Evolutionary conservation across 208 protist species (phyloP), one percentile per base, ranked within the genome.

Genomic region (Giardia muris): DNA sequence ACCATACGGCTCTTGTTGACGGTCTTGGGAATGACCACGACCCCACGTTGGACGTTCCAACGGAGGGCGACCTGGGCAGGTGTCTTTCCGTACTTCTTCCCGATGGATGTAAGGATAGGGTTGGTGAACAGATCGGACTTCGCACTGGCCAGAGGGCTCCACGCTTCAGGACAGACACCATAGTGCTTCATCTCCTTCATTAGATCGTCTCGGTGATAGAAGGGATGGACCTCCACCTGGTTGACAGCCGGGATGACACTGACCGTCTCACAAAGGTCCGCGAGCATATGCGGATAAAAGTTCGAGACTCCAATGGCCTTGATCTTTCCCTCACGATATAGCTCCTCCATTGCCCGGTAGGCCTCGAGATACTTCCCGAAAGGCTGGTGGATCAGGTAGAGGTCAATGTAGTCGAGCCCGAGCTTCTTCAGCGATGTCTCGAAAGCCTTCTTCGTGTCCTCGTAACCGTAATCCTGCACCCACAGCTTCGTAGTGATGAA

Each of bases 21-120:
- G 30, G 48, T 90, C 86, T 94, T 94, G 42, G 93, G 93, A 94
- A 94, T 94, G 19, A 91, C 19, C 92, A 94, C 89, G 3, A 94
- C 48, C 2, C 93, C 92, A 22, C 92, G 92, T 67, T 94, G 93
- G 1, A 94, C 47, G 42, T 39, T 43, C 39, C 87, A 94, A 89
- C 93, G 93, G 1, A 95, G 2, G 46, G 22, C 30, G n/a, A 94
- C 44, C 43, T 94, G 86, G 1, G 93, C 93, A 2, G 46, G 42
- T 67, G 1, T 94, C 30, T 93, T 93, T 2, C 94, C 30, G 89
- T 94, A 46, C 30, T 87, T 91, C n/a, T 93, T 4, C 30, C 87
- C 92, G 46, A 94, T 94, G 3, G 43, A 0, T 10, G 0, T 0
- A 0, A 93, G 0, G 22, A 57, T 90, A 30, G 67, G 30, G 86